These are phyloP conservation scores for Chlorophyllum brunneum DNA, from an alignment of 768 basidiomycete genomes.

Conservation along the genomic window DNA sequence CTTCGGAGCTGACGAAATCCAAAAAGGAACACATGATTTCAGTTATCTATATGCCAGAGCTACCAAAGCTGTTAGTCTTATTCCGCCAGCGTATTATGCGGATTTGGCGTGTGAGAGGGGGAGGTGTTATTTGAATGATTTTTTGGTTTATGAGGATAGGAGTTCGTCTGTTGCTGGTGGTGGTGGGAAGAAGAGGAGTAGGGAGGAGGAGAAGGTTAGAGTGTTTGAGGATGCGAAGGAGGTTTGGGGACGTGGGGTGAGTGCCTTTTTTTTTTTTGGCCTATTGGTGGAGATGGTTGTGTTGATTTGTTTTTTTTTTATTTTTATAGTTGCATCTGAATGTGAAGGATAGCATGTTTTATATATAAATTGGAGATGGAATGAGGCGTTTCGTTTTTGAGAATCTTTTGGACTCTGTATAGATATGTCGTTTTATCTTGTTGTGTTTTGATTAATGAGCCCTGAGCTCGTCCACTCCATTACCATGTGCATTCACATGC, in stretches of 20 bases:
- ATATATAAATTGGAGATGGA: constrained; percentile 56
- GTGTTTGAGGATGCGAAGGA: constrained; percentile 41
- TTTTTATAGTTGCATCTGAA: constrained; percentile 44
- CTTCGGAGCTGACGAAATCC: constrained; percentile 67
- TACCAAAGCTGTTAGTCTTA: constrained; percentile 78
- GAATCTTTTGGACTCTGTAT: too few species aligned
- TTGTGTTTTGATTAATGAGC: too few species aligned
- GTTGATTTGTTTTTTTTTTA: constrained; percentile 8
- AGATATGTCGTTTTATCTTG: too few species aligned
- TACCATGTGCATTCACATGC: too few species aligned
- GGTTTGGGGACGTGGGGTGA: constrained; percentile 52
- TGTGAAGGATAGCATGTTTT: constrained; percentile 69
- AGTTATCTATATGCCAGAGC: constrained; percentile 80
- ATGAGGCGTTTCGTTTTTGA: too few species aligned
- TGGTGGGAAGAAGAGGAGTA: constrained; percentile 23
- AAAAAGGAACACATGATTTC: constrained; percentile 64
- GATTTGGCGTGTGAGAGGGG: constrained; percentile 83
- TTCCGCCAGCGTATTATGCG: constrained; percentile 79
- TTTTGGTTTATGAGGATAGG: constrained; percentile 47
- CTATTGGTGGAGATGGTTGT: too few species aligned
- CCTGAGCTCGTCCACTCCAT: too few species aligned
- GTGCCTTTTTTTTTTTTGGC: constrained; percentile 19
- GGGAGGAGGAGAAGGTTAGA: constrained; percentile 31
- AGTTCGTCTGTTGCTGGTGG: constrained; percentile 16
- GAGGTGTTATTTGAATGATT: constrained; percentile 70